Evolutionary conservation across 352 stramenopile species (phyloP).

Genomic region (Blastocystis sp.): DNA sequence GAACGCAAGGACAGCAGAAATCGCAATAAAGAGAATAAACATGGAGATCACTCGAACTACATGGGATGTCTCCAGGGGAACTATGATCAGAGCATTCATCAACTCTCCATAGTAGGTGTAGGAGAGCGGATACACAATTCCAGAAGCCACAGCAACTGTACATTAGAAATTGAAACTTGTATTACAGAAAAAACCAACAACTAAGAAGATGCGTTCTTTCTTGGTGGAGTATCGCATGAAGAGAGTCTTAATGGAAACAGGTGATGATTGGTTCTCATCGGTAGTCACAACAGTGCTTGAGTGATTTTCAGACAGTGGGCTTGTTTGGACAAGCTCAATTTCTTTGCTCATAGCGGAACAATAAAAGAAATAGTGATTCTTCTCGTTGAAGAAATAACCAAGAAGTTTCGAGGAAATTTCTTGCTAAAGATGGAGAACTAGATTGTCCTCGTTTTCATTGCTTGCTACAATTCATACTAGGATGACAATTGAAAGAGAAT

Average conservation of each 20-base stretch:
- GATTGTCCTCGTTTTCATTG: not conserved
- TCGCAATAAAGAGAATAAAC: not conserved
- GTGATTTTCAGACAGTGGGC: not conserved
- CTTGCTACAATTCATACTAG: too few relatives aligned
- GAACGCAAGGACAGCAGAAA: not conserved
- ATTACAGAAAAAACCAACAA: constrained; percentile 15
- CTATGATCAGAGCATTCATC: not conserved
- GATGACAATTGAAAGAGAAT: too few relatives aligned
- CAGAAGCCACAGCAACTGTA: not conserved
- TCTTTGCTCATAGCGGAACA: not conserved
- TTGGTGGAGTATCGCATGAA: not conserved
- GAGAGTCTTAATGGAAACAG: not conserved
- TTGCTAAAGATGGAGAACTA: not conserved
- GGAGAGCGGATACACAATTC: not conserved
- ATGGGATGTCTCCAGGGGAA: not conserved
- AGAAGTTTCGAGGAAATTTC: constrained; percentile 43
- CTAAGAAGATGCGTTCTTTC: not conserved
- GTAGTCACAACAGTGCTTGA: not conserved
- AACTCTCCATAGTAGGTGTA: constrained; percentile 11
- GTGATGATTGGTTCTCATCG: not conserved
- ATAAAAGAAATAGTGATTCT: not conserved
- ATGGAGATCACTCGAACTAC: not conserved
- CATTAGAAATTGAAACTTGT: not conserved
- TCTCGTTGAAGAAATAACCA: not conserved
- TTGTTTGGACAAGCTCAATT: not conserved